These are phyloP conservation scores for Neocallimastix lanati DNA, from an alignment of 192 early-diverging fungal genomes.

Conservation along the genomic window DNA sequence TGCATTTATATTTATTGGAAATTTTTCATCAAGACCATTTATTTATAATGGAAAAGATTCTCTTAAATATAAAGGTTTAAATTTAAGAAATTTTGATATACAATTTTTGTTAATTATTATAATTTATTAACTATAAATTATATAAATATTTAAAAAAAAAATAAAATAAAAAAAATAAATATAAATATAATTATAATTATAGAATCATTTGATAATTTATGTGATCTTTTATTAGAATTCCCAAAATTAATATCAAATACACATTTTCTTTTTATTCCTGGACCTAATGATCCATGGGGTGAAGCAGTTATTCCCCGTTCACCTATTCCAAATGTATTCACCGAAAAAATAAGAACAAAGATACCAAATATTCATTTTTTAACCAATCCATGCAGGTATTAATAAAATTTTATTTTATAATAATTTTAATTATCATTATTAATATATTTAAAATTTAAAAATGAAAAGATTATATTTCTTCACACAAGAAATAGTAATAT, in stretches of 20 bases:
- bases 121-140: conserved; percentile 6
- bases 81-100: too few species aligned
- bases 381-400: conserved; percentile 66
- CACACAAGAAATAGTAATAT: conserved; percentile 78
- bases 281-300: conserved; percentile 65
- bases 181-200: conserved; percentile 1
- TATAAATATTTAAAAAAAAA: too few species aligned
- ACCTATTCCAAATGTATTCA: conserved; percentile 54
- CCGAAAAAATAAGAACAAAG: conserved; percentile 30
- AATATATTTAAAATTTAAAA: background rate
- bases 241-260: conserved; percentile 25
- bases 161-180: too few species aligned
- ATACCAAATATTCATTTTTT: conserved; percentile 44
- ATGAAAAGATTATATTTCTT: conserved; percentile 60
- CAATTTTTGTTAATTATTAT: too few species aligned
- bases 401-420: background rate
- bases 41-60: conserved; percentile 38
- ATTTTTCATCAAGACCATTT: conserved; percentile 62
- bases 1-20: conserved; percentile 73
- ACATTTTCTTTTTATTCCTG: conserved; percentile 84
- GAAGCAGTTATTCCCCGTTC: conserved; percentile 51
- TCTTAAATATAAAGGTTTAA: conserved; percentile 39
- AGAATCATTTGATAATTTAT: conserved; percentile 26
- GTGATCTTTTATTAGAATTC: conserved; percentile 48
- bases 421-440: too few species aligned